Base-by-base conservation (phyloP, 805 yeast species). In the Nakazawaea laoshanensis region DNA sequence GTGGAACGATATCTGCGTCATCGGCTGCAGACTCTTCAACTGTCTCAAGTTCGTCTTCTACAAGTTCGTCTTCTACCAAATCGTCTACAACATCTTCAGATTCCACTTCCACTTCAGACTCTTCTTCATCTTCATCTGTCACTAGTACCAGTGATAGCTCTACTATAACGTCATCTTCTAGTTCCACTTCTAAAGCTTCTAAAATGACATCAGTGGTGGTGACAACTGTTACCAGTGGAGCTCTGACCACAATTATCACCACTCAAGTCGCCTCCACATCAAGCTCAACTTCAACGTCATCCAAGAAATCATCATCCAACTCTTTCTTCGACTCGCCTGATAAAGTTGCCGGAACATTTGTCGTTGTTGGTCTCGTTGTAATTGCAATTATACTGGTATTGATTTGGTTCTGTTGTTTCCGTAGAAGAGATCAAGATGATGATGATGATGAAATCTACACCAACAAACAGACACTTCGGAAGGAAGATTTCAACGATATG, bases 301-400 rank as follows among this genome's bases (percentile, higher is more conserved):
- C 21, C 3, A 22, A 10, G 10, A 24, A 29, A 6, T 17, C 29
- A 9, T 26, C 37, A 17, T 30, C 41, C 24, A 46, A 46, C 13
- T 59, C 76, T 3, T 85, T 79, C 48, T 85, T 81, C 65, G 63
- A 67, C 37, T 60, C 73, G 29, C 72, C 71, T 29, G 94, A 89
- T 0, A 81, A 79, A 49, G 92, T 85, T 1, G 94, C 88, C 0
- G 95, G 94, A 3, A 81, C 86, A 0, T 85, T 85, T 55, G 74
- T 81, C 2, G 87, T 72, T 0, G 92, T 85, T 12, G 95, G 88
- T 1, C 45, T 85, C 1, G 76, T 77, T 1, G 69, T 57, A 1
- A 44, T 72, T 0, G 64, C 64, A 1, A 30, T 76, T 1, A 30
- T 78, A 1, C 39, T 78, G 40, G 39, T 67, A 46, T 58, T 70